These are phyloP conservation scores for Cadophora malorum DNA, from an alignment of 2,329 filamentous ascomycete species.

Conservation along the genomic window DNA sequence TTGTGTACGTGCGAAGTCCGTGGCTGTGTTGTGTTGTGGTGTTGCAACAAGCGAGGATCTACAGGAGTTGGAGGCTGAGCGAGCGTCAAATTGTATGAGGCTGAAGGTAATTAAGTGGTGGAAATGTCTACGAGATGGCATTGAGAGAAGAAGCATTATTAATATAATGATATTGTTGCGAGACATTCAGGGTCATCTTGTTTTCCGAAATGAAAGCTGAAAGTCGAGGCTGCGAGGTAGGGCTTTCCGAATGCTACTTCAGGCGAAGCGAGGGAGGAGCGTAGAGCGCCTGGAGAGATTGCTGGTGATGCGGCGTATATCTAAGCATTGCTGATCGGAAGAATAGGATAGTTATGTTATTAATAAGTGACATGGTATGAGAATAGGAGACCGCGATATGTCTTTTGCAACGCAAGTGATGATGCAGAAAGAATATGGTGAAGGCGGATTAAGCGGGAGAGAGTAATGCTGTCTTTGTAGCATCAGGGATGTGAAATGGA, in stretches of 20 bases:
- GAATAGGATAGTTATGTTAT: not conserved
- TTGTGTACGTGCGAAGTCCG: not conserved
- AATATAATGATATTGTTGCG: not conserved
- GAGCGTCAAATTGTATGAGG: not conserved
- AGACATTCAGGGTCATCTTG: not conserved
- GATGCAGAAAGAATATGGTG: no score
- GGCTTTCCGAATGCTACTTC: not conserved
- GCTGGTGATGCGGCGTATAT: not conserved
- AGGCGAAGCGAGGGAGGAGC: not conserved
- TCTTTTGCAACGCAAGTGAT: no score
- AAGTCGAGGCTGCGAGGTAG: not conserved
- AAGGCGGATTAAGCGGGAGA: no score
- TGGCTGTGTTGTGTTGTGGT: not conserved
- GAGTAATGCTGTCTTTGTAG: no score
- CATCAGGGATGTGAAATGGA: no score
- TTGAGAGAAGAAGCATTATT: no score
- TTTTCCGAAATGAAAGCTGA: conserved; percentile 8
- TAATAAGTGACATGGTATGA: not conserved
- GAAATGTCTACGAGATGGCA: not conserved
- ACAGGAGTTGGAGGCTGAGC: conserved; percentile 6
- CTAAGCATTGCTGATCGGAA: not conserved
- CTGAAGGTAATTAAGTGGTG: not conserved
- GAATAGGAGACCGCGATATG: not conserved
- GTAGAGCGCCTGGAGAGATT: conserved; percentile 11
- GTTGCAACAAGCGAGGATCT: conserved; percentile 3